phyloP scores from a whole-genome alignment of 2,329 filamentous ascomycete species.

The Boeremia lycopersici region DNA sequence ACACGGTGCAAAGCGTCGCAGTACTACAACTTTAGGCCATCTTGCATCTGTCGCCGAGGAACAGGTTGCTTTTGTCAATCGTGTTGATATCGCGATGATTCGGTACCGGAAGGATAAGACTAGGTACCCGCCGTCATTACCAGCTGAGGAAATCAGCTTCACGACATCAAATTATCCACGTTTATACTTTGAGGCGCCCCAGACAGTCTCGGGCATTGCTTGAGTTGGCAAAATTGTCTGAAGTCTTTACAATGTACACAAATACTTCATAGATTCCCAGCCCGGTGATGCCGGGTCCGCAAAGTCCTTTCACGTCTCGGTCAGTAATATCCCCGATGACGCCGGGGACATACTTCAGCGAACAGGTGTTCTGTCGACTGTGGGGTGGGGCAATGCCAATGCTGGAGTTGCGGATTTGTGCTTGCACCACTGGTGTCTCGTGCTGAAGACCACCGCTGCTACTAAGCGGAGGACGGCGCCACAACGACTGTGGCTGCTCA shows the following conservation, averaged over 20 bases:
- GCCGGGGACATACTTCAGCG: neutral
- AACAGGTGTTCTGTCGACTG: constrained; percentile 15
- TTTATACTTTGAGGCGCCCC: neutral
- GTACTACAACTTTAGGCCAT: neutral
- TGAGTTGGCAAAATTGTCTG: too few species aligned
- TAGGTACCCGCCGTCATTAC: neutral
- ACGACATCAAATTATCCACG: neutral
- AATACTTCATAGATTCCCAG: neutral
- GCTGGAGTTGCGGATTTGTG: neutral
- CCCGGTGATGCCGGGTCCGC: neutral
- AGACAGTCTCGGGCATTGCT: neutral
- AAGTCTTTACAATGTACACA: neutral
- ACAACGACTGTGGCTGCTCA: neutral
- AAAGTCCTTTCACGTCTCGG: neutral
- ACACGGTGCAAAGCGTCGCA: neutral
- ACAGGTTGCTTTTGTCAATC: neutral
- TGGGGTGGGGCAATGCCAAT: constrained; percentile 4
- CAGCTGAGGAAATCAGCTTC: neutral
- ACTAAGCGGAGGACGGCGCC: neutral
- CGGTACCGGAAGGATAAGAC: constrained; percentile 1
- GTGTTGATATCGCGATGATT: constrained; percentile 4
- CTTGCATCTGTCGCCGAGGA: neutral
- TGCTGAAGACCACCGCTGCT: neutral
- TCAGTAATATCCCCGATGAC: too few species aligned
- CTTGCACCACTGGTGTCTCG: neutral